A percentile compares a stretch with the other conserved stretches of the same genome.
These are phyloP conservation scores for Trapa incisa DNA, from an alignment of 345 rosid species.

Conservation along the genomic window DNA sequence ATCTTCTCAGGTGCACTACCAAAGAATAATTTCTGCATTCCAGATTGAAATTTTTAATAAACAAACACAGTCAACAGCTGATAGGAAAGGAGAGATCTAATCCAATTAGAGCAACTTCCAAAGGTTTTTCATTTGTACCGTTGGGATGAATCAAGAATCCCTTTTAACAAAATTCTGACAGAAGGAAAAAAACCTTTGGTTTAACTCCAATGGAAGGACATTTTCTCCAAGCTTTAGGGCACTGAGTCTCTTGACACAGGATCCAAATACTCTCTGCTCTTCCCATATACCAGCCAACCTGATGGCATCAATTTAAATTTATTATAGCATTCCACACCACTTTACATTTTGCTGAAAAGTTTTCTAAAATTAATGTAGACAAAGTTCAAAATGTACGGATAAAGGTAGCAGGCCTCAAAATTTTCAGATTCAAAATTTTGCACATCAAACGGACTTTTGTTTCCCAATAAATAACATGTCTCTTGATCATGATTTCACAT, in stretches of 20 bases:
- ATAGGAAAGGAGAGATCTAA: background rate
- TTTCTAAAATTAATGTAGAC: background rate
- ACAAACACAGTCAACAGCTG: background rate
- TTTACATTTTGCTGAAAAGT: background rate
- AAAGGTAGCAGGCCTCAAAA: background rate
- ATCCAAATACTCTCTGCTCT: constrained; percentile 89
- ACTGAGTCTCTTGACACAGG: constrained; percentile 48
- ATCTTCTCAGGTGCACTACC: constrained; percentile 86
- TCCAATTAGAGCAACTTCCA: background rate
- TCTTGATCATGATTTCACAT: no score
- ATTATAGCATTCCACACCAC: background rate
- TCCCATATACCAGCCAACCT: constrained; percentile 97
- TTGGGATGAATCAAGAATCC: constrained; percentile 71
- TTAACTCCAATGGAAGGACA: constrained; percentile 49
- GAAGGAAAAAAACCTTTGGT: constrained; percentile 68
- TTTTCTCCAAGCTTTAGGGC: constrained; percentile 80
- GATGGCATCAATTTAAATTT: background rate
- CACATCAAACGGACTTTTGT: background rate
- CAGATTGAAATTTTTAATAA: background rate
- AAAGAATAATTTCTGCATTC: constrained; percentile 54
- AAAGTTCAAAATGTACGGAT: background rate
- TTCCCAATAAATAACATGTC: no score
- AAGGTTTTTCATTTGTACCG: constrained; percentile 26
- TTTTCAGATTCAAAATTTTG: background rate
- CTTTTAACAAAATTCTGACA: constrained; percentile 57